phyloP scores from a whole-genome alignment of 805 yeast genomes.

The Pichia heedii region DNA sequence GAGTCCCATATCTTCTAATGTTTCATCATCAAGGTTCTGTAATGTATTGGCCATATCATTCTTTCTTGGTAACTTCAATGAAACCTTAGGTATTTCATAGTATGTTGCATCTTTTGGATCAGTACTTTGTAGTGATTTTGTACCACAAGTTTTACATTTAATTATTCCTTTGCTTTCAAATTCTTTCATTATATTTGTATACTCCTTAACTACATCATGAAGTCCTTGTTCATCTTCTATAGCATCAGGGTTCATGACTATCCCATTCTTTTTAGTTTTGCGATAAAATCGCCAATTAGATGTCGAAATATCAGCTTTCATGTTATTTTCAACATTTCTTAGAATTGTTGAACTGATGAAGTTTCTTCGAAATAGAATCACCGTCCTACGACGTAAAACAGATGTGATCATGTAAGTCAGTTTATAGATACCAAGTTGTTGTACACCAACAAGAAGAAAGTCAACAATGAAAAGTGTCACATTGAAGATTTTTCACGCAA shows the following conservation, averaged over 20 bases:
- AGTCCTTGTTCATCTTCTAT: neutral
- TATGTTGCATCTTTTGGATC: constrained; percentile 33
- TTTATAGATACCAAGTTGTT: too few species aligned
- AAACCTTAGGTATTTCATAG: constrained; percentile 14
- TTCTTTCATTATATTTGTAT: neutral
- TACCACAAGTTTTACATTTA: constrained; percentile 49
- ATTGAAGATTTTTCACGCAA: too few species aligned
- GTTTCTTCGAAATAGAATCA: neutral
- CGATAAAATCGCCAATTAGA: neutral
- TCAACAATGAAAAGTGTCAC: too few species aligned
- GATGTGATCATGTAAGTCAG: too few species aligned
- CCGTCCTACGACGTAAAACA: too few species aligned
- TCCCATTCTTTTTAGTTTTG: neutral
- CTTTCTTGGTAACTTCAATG: neutral
- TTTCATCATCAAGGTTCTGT: neutral
- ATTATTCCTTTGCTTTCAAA: neutral
- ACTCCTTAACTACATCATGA: constrained; percentile 2
- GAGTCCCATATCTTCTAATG: neutral
- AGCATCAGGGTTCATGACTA: neutral
- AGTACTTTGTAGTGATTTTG: constrained; percentile 33
- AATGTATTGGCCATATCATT: neutral
- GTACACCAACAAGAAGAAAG: too few species aligned
- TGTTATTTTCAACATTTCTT: neutral
- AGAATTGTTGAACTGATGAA: neutral
- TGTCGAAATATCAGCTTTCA: neutral